A percentile compares a stretch with the other conserved stretches of the same genome.
These are phyloP conservation scores for Ascochyta koolunga DNA, from an alignment of 2,329 filamentous ascomycete species.

Conservation along the genomic window DNA sequence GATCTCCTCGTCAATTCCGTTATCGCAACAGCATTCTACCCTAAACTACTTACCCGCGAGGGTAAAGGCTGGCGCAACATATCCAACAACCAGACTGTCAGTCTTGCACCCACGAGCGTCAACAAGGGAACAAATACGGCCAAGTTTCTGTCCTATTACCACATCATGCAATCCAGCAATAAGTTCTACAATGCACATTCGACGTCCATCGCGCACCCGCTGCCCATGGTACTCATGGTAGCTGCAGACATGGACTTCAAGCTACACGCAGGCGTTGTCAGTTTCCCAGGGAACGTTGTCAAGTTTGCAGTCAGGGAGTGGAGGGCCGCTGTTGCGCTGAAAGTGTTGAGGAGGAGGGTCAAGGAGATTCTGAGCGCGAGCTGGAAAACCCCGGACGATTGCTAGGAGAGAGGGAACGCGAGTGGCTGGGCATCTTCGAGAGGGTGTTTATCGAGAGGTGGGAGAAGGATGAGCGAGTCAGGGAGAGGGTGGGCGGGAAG, in stretches of 20 bases:
- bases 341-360: conserved; percentile 74
- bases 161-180: conserved; percentile 92
- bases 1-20: conserved; percentile 80
- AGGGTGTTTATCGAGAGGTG: conserved; percentile 38
- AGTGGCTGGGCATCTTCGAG: conserved; percentile 51
- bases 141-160: conserved; percentile 91
- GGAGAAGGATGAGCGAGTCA: conserved; percentile 42
- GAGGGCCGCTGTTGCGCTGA: conserved; percentile 90
- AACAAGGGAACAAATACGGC: conserved; percentile 70
- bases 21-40: conserved; percentile 94
- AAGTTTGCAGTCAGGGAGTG: conserved; percentile 85
- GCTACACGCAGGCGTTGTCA: conserved; percentile 85
- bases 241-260: conserved; percentile 84
- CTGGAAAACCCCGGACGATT: conserved; percentile 63
- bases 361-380: conserved; percentile 75
- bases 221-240: conserved; percentile 74
- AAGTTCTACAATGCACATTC: conserved; percentile 82
- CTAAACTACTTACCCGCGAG: conserved; percentile 85
- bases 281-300: conserved; percentile 85
- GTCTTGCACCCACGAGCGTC: conserved; percentile 84
- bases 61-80: conserved; percentile 89
- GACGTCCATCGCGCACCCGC: conserved; percentile 73
- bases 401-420: conserved; percentile 47
- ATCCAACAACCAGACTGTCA: conserved; percentile 89
- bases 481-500: conserved; percentile 36